Base-by-base conservation (phyloP, 352 stramenopile genomes). In the Globisporangium polare region DNA sequence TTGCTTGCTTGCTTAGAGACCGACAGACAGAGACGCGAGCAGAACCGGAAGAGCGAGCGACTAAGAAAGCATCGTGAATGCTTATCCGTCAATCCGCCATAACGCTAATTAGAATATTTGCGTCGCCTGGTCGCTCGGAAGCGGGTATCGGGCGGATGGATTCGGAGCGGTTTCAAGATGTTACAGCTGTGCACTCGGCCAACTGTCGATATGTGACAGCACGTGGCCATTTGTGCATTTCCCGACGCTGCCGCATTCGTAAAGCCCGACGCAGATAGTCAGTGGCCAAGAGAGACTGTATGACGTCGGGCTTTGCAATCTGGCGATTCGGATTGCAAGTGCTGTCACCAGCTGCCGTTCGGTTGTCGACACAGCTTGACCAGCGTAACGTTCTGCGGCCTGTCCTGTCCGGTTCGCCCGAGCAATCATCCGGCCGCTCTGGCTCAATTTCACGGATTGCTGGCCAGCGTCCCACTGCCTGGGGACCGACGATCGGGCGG, bases 171-270 rank as follows among this genome's bases (percentile, higher is more conserved):
- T 3, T 7, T 15, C 10, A 3, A 8, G 17, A 8, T 17, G 39
- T 60, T 60, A 60, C 39, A 49, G 20, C 33, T 46, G 31, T n/a
- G 10, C 53, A 50, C 47, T 53, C 47, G 13, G 20, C 24, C 24
- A 53, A 54, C 47, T 54, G 26, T 54, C 26, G 47, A 54, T 20
- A 54, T 54, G 47, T 39, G 20, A 35, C 53, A 60, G 35, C 51
- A n/a, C 29, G 31, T 33, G 45, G 13, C 31, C 53, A 50, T 22
- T 39, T 24, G 26, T 35, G 6, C 5, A 33, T 22, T 39, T 20
- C 5, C 22, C 33, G 47, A 35, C 33, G 24, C 9, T 29, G 31
- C n/a, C 9, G 1, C 9, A 22, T 31, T 35, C 24, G 17, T 13
- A 3, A 18, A 49, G 49, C 5, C 4, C 53, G 53, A 47, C 5